Evolutionary conservation across 495 filamentous ascomycete species (phyloP).

Genomic region (Penicillium nucicola): DNA sequence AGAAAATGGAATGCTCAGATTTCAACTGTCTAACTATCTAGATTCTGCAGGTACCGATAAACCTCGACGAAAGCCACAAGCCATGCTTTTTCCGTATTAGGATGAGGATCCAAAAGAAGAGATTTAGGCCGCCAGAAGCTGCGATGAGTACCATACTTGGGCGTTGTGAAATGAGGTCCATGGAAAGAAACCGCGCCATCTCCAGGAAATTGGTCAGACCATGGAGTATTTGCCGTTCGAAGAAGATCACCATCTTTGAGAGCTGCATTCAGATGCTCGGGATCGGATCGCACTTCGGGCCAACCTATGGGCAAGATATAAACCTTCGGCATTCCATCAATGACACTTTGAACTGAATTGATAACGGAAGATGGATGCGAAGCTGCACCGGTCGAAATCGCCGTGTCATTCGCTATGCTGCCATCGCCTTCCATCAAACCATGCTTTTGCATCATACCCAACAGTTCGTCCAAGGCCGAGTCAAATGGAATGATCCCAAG

Average conservation of each 20-base stretch:
- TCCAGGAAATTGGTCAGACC: slow-evolving; percentile 5
- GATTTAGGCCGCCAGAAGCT: not conserved
- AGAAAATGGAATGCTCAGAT: not conserved
- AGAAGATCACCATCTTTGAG: not conserved
- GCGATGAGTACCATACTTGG: not conserved
- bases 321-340: not conserved
- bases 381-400: not conserved
- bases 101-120: slow-evolving; percentile 2
- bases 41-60: slow-evolving; percentile 4
- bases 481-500: slow-evolving; percentile 14
- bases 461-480: slow-evolving; percentile 7
- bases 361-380: slow-evolving; percentile 2
- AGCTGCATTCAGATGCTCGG: not conserved
- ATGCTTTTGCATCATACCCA: slow-evolving; percentile 7
- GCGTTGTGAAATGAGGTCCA: slow-evolving; percentile 8
- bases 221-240: slow-evolving; percentile 6
- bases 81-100: slow-evolving; percentile 13
- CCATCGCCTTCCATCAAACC: not conserved
- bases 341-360: not conserved
- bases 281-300: too few species aligned
- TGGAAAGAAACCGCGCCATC: not conserved
- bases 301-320: not conserved
- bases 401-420: too few species aligned
- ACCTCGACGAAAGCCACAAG: slow-evolving; percentile 6
- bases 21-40: not conserved